Evolutionary conservation across 106 monocot species (phyloP).

Genomic region (Allium fistulosum): DNA sequence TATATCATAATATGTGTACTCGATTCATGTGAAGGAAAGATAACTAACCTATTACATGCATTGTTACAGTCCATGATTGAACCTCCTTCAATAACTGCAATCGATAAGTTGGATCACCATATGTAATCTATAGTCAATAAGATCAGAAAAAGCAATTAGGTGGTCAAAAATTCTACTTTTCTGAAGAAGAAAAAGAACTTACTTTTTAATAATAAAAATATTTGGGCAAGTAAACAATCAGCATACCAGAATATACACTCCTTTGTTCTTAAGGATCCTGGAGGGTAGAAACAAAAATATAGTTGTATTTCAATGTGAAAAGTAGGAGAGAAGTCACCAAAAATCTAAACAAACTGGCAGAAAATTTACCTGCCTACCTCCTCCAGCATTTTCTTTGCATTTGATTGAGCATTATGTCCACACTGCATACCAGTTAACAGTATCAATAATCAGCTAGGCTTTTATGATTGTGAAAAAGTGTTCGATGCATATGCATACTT

Average conservation of each 20-base stretch:
- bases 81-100: constrained; percentile 52
- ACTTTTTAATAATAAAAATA: constrained; percentile 2
- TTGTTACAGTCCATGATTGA: constrained; percentile 50
- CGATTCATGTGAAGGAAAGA: not conserved
- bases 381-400: constrained; percentile 77
- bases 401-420: constrained; percentile 62
- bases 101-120: constrained; percentile 90
- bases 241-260: constrained; percentile 89
- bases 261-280: constrained; percentile 85
- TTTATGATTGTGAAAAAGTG: constrained; percentile 7
- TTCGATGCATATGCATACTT: constrained; percentile 26
- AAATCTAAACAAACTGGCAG: not conserved
- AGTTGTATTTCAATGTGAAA: not conserved
- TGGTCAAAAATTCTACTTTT: not conserved
- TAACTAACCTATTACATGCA: constrained; percentile 83
- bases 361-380: constrained; percentile 72
- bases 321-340: not conserved
- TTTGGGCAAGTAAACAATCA: not conserved
- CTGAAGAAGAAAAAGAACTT: not conserved
- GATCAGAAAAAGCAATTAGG: not conserved
- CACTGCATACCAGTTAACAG: constrained; percentile 47
- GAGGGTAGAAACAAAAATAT: not conserved
- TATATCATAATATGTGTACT: no score
- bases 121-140: constrained; percentile 67
- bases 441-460: constrained; percentile 10